Conservation (phyloP, 73 alveolate genomes). For the Blepharisma stoltei region DNA sequence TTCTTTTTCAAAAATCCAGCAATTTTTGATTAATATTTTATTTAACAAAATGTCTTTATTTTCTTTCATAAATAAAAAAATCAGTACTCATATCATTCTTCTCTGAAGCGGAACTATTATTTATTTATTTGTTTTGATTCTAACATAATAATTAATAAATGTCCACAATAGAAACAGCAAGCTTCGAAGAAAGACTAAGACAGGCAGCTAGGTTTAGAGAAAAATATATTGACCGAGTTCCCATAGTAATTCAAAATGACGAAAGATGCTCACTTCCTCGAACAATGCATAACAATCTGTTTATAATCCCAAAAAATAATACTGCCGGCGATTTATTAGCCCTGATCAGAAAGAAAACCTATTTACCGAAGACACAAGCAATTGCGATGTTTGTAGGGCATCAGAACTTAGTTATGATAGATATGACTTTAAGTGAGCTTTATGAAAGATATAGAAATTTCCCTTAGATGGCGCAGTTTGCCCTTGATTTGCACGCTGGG, state of each 20-base stretch:
- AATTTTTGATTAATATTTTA: no score
- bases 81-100: no score
- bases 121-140: neutral
- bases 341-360: constrained; percentile 18
- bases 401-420: neutral
- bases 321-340: constrained; percentile 11
- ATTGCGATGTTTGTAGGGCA: neutral
- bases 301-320: neutral
- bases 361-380: constrained; percentile 17
- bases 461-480: no score
- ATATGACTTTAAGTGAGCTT: neutral
- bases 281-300: constrained; percentile 2
- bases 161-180: constrained; percentile 1
- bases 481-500: no score
- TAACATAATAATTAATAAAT: neutral
- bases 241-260: neutral
- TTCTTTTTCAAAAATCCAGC: no score
- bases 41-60: no score
- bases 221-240: neutral
- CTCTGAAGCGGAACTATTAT: no score
- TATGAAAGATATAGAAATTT: neutral
- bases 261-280: neutral
- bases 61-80: no score
- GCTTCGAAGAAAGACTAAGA: constrained; percentile 14
- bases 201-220: neutral